Conservation (phyloP, 495 filamentous ascomycete genomes). For the Aspergillus baeticus region DNA sequence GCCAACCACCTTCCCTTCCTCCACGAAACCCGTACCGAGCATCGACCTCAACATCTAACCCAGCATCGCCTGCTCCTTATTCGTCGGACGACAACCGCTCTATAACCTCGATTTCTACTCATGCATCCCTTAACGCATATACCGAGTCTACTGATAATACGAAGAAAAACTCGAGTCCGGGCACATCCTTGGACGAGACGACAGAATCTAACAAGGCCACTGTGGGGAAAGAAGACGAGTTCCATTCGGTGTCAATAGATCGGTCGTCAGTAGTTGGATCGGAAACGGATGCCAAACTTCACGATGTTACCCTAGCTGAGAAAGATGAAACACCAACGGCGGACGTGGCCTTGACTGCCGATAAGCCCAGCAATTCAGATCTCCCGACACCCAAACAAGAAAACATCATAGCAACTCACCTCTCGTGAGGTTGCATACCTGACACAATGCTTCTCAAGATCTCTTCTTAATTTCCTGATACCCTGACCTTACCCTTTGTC, state of each 20-base stretch:
- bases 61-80: constrained; percentile 17
- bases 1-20: constrained; percentile 64
- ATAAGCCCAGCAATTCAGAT: neutral
- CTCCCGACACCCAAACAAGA: neutral
- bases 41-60: constrained; percentile 23
- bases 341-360: neutral
- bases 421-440: neutral
- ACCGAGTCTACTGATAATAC: constrained; percentile 19
- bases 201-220: constrained; percentile 23
- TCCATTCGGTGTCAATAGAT: constrained; percentile 46
- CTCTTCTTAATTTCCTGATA: neutral
- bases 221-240: constrained; percentile 38
- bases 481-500: neutral
- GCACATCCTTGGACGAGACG: constrained; percentile 19
- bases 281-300: constrained; percentile 9
- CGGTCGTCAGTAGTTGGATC: constrained; percentile 15
- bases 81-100: constrained; percentile 19
- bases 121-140: constrained; percentile 20
- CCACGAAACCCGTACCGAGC: constrained; percentile 55
- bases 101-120: constrained; percentile 25
- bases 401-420: neutral
- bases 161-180: constrained; percentile 21
- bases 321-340: neutral
- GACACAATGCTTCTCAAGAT: neutral
- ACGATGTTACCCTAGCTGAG: constrained; percentile 3